A percentile compares a stretch with the other conserved stretches of the same genome.
Conservation (phyloP, 2,329 filamentous ascomycete species). For the Paecilomyces niveus region DNA sequence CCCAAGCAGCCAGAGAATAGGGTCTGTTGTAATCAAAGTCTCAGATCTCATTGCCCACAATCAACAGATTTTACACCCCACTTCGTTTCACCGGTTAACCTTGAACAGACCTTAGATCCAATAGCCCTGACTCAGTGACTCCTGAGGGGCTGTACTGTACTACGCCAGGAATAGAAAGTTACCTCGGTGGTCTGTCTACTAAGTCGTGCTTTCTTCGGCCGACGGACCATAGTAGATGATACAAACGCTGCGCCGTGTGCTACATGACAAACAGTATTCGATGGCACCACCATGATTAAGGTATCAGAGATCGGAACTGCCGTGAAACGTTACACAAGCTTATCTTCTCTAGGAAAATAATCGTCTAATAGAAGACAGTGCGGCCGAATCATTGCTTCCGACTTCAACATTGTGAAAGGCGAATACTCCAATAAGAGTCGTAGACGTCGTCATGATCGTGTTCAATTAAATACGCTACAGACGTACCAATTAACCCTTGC, state of each 20-base stretch:
- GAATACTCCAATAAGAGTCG: background rate
- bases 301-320: background rate
- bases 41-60: background rate
- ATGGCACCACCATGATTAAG: background rate
- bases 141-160: background rate
- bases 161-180: background rate
- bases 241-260: background rate
- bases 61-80: background rate
- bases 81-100: background rate
- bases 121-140: background rate
- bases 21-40: background rate
- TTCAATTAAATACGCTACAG: background rate
- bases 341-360: slow-evolving; percentile 1
- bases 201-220: background rate
- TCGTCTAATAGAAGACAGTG: background rate
- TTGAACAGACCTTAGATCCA: background rate
- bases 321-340: background rate
- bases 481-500: background rate
- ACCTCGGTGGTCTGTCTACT: background rate
- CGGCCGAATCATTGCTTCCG: background rate
- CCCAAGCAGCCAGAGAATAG: background rate
- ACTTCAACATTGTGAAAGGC: background rate
- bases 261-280: background rate
- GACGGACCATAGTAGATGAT: background rate
- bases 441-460: background rate